Base-by-base conservation (phyloP, 306 rosid genomes). In the Cucumis melo region DNA sequence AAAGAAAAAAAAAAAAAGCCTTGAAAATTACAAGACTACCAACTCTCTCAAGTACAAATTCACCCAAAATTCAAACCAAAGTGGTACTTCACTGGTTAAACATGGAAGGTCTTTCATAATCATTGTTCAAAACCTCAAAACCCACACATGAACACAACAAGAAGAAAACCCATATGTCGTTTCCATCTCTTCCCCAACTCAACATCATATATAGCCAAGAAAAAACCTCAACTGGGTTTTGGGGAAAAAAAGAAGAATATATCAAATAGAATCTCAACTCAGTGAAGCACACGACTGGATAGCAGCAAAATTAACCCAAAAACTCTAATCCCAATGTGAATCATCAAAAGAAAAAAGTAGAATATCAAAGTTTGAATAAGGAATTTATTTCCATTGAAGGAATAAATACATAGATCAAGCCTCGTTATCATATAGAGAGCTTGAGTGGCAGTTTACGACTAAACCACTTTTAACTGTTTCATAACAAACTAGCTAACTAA, bases 321-420 rank as follows among this genome's bases (percentile, higher is more conserved):
- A 83, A 68, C 78, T 74, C 81, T 74, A 74, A 81, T 74, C 24
- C 65, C 79, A 86, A 86, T 81, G 87, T 75, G 85, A 86, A 53
- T 62, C 84, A 67, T 6, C 19, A 44, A 62, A 50, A 54, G 39
- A 20, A 51, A 73, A 51, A 66, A 68, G 39, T 62, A 77, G 85
- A 27, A 64, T n/a, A n/a, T n/a, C n/a, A n/a, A n/a, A n/a, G n/a
- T n/a, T n/a, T n/a, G n/a, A n/a, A n/a, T n/a, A n/a, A n/a, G n/a
- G n/a, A n/a, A n/a, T n/a, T n/a, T n/a, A n/a, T n/a, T n/a, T n/a
- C n/a, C n/a, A n/a, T n/a, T n/a, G n/a, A n/a, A n/a, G n/a, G n/a
- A n/a, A n/a, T n/a, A n/a, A n/a, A n/a, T n/a, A n/a, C n/a, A n/a
- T n/a, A n/a, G n/a, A n/a, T n/a, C n/a, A n/a, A n/a, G n/a, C n/a